Percentiles rank a stretch among this genome's conserved stretches.
phyloP scores from a whole-genome alignment of 2,329 filamentous ascomycete genomes.

The Stachybotrys chlorohalonatus region DNA sequence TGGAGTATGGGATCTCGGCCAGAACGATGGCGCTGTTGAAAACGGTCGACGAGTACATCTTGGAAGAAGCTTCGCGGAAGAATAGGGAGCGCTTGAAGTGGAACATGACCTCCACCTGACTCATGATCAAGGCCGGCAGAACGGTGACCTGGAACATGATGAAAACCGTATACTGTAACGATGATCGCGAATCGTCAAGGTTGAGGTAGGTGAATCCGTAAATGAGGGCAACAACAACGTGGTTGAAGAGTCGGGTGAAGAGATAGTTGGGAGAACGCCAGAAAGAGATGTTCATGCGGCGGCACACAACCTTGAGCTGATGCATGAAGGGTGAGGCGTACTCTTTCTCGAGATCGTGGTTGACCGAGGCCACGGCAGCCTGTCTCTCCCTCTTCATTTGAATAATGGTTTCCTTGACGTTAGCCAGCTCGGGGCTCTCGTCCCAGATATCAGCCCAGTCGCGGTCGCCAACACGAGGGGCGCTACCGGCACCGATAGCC shows the following conservation, averaged over 20 bases:
- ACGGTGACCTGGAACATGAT: slow-evolving; percentile 86
- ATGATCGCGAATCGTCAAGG: slow-evolving; percentile 64
- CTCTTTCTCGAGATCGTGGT: slow-evolving; percentile 57
- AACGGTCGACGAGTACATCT: slow-evolving; percentile 75
- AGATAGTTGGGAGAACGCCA: slow-evolving; percentile 86
- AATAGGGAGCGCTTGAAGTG: slow-evolving; percentile 72
- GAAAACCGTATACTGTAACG: slow-evolving; percentile 79
- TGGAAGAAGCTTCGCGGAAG: slow-evolving; percentile 77
- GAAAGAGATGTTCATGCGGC: slow-evolving; percentile 66
- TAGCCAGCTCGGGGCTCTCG: slow-evolving; percentile 60
- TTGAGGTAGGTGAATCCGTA: slow-evolving; percentile 74
- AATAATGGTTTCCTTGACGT: slow-evolving; percentile 56
- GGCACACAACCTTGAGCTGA: slow-evolving; percentile 68
- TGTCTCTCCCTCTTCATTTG: slow-evolving; percentile 55
- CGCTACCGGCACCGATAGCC: slow-evolving; percentile 67
- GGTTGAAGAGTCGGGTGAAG: slow-evolving; percentile 80
- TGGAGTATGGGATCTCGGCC: slow-evolving; percentile 75
- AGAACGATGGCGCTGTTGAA: slow-evolving; percentile 73
- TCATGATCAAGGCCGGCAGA: slow-evolving; percentile 72
- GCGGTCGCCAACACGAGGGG: slow-evolving; percentile 60
- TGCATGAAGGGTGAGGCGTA: slow-evolving; percentile 74
- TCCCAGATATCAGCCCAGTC: slow-evolving; percentile 79
- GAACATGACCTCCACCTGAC: slow-evolving; percentile 74
- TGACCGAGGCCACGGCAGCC: slow-evolving; percentile 24
- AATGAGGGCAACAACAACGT: slow-evolving; percentile 67